Base-by-base conservation (phyloP, 495 filamentous ascomycete species). In the Elaphomyces granulatus region DNA sequence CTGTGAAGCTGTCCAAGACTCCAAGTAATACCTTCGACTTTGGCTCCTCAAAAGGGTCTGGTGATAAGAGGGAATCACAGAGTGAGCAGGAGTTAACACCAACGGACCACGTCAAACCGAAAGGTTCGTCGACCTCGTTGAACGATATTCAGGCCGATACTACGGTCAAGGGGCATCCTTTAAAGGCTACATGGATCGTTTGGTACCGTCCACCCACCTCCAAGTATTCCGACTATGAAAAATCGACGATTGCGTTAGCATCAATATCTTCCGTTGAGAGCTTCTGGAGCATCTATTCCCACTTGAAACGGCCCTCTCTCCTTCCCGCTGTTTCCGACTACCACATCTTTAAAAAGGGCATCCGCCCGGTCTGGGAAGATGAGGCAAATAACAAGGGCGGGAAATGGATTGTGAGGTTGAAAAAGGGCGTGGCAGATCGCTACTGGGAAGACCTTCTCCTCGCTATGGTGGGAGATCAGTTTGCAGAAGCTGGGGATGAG, bases 141-240 rank as follows among this genome's bases (percentile, higher is more conserved):
- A 45, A 45, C 52, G 52, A 51, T 37, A 53, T 45, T 28, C 31
- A 20, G 10, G 41, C 54, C 32, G 51, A 46, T 16, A 21, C 45
- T 16, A 38, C 55, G 41, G 38, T 56, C 44, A 59, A 52, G 32
- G 66, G 67, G 41, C 80, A 86, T 58, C 66, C 64, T 32, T 63
- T 98, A 45, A 88, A 83, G 56, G 77, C 85, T 54, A 81, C 75
- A 37, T 98, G 90, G 90, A 80, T 94, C 6, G 83, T 98, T 50
- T 94, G 88, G 86, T 98, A 92, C 60, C 77, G 90, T 19, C 87
- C 87, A 26, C 87, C 87, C 35, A 92, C 87, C 42, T 81, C 83
- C 33, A 95, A 95, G 66, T 96, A 85, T 59, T 87, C 88, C 57
- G 90, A 98, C 60, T 98, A 96, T 53, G 90, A 98, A 58, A 95